phyloP scores from a whole-genome alignment of 2,329 filamentous ascomycete species.

The Colletotrichum zoysiae region DNA sequence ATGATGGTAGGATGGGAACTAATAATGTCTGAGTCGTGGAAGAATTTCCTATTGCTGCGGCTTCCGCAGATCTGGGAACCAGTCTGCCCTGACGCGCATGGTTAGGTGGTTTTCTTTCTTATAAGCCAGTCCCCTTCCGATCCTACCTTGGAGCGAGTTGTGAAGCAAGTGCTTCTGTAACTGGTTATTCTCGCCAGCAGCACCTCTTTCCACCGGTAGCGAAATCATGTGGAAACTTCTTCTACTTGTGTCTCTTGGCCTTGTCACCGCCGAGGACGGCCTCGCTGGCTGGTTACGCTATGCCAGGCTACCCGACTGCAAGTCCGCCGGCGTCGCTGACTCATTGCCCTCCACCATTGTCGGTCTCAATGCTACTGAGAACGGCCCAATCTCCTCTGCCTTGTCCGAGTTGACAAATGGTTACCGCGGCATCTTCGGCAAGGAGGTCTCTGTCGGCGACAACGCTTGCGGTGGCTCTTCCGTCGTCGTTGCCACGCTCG shows the following conservation, averaged over 20 bases:
- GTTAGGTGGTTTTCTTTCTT: constrained; percentile 6
- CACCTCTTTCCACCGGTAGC: constrained; percentile 10
- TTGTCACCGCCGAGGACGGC: constrained; percentile 69
- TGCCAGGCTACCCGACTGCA: constrained; percentile 58
- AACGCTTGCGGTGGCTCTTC: constrained; percentile 26
- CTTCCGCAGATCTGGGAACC: constrained; percentile 25
- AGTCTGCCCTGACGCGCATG: background rate
- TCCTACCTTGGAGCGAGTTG: background rate
- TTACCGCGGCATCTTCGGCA: constrained; percentile 68
- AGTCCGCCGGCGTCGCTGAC: constrained; percentile 50
- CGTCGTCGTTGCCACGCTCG: constrained; percentile 45
- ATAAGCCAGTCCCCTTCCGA: constrained; percentile 20
- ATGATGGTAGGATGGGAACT: constrained; percentile 3
- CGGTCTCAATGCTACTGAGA: constrained; percentile 64
- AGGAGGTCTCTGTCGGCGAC: constrained; percentile 52
- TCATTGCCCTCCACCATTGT: constrained; percentile 63
- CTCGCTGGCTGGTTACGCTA: constrained; percentile 75
- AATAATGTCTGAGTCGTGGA: constrained; percentile 2
- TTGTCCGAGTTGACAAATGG: constrained; percentile 70
- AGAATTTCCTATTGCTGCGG: constrained; percentile 19
- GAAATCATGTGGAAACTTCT: constrained; percentile 47
- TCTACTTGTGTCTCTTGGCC: constrained; percentile 49
- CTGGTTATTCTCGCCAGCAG: constrained; percentile 16
- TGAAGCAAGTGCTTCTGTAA: constrained; percentile 30
- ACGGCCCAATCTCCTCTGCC: constrained; percentile 70